These are phyloP conservation scores for Rhododendron ferrugineum DNA, from an alignment of 148 eudicot genomes.

Conservation along the genomic window DNA sequence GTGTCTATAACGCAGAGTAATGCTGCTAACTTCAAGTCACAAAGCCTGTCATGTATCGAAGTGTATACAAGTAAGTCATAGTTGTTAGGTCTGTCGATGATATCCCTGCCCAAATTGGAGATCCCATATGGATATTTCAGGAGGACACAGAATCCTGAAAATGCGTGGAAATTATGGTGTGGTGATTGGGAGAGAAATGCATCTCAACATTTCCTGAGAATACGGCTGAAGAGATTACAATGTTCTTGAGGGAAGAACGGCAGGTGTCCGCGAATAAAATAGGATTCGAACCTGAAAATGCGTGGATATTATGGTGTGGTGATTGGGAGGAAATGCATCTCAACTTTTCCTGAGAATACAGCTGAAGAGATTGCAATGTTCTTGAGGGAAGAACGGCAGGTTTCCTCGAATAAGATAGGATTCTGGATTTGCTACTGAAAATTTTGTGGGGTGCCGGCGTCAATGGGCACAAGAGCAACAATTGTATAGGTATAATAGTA, in stretches of 20 bases:
- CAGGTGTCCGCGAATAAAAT: not conserved
- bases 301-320: no score
- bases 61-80: not conserved
- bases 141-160: not conserved
- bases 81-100: not conserved
- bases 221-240: not conserved
- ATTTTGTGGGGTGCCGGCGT: no score
- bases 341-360: not conserved
- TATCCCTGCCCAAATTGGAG: not conserved
- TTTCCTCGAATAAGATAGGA: not conserved
- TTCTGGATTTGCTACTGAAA: not conserved
- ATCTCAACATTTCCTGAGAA: not conserved
- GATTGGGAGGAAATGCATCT: not conserved
- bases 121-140: not conserved
- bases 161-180: not conserved
- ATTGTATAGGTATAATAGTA: not conserved
- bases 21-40: not conserved
- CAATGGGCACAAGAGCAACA: not conserved
- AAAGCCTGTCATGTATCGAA: not conserved
- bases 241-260: not conserved
- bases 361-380: not conserved
- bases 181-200: not conserved
- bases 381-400: not conserved
- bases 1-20: not conserved
- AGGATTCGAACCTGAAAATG: not conserved